A percentile compares a stretch with the other conserved stretches of the same genome.
Evolutionary conservation across 2,329 filamentous ascomycete species (phyloP).

Genomic region (Aspergillus tubingensis): DNA sequence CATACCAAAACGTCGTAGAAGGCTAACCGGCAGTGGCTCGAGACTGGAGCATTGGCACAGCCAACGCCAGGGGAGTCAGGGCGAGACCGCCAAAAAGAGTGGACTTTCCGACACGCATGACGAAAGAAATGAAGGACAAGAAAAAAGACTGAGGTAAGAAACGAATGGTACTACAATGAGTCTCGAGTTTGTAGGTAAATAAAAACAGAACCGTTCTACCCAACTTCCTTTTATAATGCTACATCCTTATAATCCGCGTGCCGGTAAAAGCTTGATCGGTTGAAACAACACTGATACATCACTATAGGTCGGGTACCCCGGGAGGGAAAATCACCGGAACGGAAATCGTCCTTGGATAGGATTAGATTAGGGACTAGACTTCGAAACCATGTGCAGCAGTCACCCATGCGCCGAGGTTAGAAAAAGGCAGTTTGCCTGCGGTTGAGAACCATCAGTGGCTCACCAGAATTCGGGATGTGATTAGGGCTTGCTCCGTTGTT

Average conservation of each 20-base stretch:
- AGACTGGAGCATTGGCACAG: background rate
- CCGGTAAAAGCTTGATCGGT: background rate
- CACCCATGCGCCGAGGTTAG: background rate
- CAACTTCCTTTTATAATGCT: background rate
- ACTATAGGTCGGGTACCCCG: background rate
- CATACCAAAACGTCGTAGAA: too few species aligned
- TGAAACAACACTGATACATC: background rate
- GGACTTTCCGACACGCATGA: background rate
- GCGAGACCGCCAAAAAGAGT: background rate
- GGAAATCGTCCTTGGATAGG: background rate
- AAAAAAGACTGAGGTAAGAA: background rate
- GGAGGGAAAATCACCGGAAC: background rate
- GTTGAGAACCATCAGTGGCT: background rate
- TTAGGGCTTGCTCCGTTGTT: constrained; percentile 2
- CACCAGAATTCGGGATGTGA: background rate
- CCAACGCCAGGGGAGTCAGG: background rate
- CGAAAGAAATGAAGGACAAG: background rate
- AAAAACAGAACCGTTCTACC: background rate
- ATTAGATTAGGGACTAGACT: background rate
- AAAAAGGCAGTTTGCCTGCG: background rate
- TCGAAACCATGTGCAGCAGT: background rate
- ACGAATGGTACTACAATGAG: background rate
- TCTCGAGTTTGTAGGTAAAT: background rate
- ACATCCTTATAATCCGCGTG: background rate
- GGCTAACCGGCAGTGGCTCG: background rate